phyloP scores from a whole-genome alignment of 2,329 filamentous ascomycete genomes.

The Trichoderma oligosporum region DNA sequence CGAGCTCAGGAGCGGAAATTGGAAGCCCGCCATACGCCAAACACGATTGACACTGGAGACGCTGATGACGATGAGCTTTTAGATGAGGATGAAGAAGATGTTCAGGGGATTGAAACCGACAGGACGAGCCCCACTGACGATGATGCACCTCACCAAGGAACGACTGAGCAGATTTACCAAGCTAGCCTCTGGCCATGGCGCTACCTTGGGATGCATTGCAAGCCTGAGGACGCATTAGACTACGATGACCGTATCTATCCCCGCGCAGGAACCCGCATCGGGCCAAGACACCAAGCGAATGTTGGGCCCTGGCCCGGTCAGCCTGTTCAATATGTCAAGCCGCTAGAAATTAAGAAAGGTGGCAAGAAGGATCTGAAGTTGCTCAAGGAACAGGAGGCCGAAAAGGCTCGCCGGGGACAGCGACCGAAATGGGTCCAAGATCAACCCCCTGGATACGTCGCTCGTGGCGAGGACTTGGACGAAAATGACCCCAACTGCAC shows the following conservation, averaged over 20 bases:
- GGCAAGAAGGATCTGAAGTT: slow-evolving; percentile 75
- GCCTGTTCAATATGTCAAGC: slow-evolving; percentile 86
- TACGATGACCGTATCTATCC: slow-evolving; percentile 98
- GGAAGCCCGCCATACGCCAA: slow-evolving; percentile 83
- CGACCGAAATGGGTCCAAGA: slow-evolving; percentile 93
- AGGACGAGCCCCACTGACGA: slow-evolving; percentile 62
- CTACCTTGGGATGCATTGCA: slow-evolving; percentile 92
- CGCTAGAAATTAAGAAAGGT: slow-evolving; percentile 78
- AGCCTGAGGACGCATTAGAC: slow-evolving; percentile 90
- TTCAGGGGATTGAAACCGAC: slow-evolving; percentile 52
- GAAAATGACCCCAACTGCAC: slow-evolving; percentile 72
- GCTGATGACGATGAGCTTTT: slow-evolving; percentile 60
- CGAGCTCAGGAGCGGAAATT: slow-evolving; percentile 91
- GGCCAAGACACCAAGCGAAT: slow-evolving; percentile 85
- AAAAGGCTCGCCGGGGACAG: slow-evolving; percentile 73
- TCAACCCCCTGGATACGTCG: slow-evolving; percentile 79
- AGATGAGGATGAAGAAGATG: slow-evolving; percentile 70
- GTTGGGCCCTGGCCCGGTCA: slow-evolving; percentile 81
- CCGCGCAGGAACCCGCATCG: slow-evolving; percentile 85
- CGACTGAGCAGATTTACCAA: slow-evolving; percentile 84
- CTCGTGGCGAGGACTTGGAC: slow-evolving; percentile 72
- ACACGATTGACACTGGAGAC: slow-evolving; percentile 64
- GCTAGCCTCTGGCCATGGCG: slow-evolving; percentile 95
- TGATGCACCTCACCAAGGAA: slow-evolving; percentile 55
- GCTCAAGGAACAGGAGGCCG: slow-evolving; percentile 80